Base-by-base conservation (phyloP, 345 rosid species). In the Populus pruinosa region DNA sequence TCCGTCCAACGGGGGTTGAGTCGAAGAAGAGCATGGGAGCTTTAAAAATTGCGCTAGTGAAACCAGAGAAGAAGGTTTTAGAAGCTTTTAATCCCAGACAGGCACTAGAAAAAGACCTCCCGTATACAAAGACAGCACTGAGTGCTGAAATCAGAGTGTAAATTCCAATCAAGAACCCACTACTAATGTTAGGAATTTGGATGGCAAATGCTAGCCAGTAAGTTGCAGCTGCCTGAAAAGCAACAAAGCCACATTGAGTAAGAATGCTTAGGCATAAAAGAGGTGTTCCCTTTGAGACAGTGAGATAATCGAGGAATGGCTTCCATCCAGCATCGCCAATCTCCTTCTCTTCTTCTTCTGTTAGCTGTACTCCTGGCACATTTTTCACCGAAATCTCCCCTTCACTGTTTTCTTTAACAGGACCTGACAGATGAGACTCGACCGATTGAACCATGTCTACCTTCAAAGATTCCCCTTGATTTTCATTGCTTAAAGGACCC, bases 11-110 rank as follows among this genome's bases (percentile, higher is more conserved):
- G 1, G 90, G 86, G n/a, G 90, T 86, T 4, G 88, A 87, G 31
- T 87, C 87, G 53, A 80, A 87, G 79, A 87, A 87, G 38, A 73
- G 69, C 83, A 87, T 86, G 0, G 88, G 87, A 69, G 88, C 87
- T 39, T 76, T 78, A 35, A 87, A 86, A 23, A 87, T 69, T 9
- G 85, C 70, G 55, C 76, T 67, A 43, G 71, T 76, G 63, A 87
- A 59, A 18, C 71, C 75, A 8, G 69, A 70, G 71, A 83, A 87
- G 77, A 87, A 77, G 25, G 81, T 33, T 50, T 76, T 67, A 2
- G 88, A 78, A 65, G 85, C 82, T 61, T 71, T 79, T 38, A 75
- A 38, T 41, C 84, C 84, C 36, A 76, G 67, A 47, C 35, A 59
- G 12, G 78, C 81, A 67, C 62, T 11, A 61, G 55, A 29, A 23